A percentile compares a stretch with the other conserved stretches of the same genome.
phyloP scores from a whole-genome alignment of 305 asterid species.

The Fraxinus sp. region DNA sequence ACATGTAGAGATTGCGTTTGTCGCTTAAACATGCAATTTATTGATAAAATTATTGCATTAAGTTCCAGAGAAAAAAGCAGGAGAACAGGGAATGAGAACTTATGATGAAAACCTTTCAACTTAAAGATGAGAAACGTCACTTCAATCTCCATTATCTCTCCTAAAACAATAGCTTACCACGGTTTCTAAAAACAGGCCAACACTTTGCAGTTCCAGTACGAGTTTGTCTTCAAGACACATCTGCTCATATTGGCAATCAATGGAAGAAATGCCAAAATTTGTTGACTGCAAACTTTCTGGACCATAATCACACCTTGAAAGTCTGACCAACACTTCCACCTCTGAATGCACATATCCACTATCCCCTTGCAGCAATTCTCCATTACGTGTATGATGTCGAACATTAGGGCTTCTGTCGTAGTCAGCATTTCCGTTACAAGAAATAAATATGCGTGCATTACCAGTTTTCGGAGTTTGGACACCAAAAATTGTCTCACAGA shows the following conservation, averaged over 20 bases:
- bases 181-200: slow-evolving; percentile 70
- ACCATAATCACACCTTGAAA: slow-evolving; percentile 50
- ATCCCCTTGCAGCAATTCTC: slow-evolving; percentile 49
- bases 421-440: slow-evolving; percentile 57
- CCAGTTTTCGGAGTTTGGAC: slow-evolving; percentile 40
- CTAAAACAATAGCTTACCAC: slow-evolving; percentile 62
- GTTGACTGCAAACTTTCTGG: slow-evolving; percentile 39
- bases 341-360: slow-evolving; percentile 57
- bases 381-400: slow-evolving; percentile 43
- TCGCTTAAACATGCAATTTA: slow-evolving; percentile 12
- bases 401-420: slow-evolving; percentile 39
- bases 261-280: slow-evolving; percentile 41
- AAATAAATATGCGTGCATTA: slow-evolving; percentile 32
- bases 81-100: slow-evolving; percentile 1
- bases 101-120: background rate
- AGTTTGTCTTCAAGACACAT: slow-evolving; percentile 73
- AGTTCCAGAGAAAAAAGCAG: slow-evolving; percentile 11
- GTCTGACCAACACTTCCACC: slow-evolving; percentile 57
- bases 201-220: slow-evolving; percentile 69
- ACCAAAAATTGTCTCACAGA: slow-evolving; percentile 50
- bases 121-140: slow-evolving; percentile 19
- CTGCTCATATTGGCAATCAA: slow-evolving; percentile 63
- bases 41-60: slow-evolving; percentile 9
- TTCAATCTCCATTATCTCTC: slow-evolving; percentile 8
- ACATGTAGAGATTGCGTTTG: background rate